These are phyloP conservation scores for Thraustochytrium striatum DNA, from an alignment of 352 stramenopile genomes.

Conservation along the genomic window DNA sequence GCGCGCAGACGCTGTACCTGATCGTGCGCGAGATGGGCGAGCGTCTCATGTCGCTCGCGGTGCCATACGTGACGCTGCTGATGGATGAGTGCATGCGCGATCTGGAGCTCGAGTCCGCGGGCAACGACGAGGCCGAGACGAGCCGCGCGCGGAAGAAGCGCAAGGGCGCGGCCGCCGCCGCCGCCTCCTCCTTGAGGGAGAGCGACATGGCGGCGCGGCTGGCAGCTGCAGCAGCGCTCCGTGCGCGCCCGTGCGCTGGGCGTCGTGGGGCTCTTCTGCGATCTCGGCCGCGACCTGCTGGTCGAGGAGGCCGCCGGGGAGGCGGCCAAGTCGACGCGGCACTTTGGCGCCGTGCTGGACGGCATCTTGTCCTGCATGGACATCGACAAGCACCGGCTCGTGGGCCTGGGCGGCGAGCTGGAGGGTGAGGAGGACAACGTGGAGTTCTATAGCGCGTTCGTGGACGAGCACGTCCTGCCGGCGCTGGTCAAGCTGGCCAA, in stretches of 20 bases:
- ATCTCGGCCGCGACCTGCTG: background rate
- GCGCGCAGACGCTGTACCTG: conserved; percentile 10
- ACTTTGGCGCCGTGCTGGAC: too few relatives aligned
- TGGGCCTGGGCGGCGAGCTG: background rate
- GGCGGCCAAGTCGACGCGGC: background rate
- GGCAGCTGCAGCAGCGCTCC: conserved; percentile 29
- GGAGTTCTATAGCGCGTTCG: conserved; percentile 15
- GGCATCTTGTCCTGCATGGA: background rate
- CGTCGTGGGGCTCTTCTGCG: conserved; percentile 13
- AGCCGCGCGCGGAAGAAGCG: conserved; percentile 16
- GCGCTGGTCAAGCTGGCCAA: conserved; percentile 23
- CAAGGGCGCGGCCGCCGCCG: background rate
- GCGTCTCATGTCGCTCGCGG: background rate
- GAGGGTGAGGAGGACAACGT: background rate
- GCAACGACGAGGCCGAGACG: background rate
- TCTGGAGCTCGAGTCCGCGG: background rate
- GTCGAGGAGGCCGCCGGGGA: background rate
- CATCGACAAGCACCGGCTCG: background rate
- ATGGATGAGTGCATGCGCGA: background rate
- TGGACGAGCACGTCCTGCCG: background rate
- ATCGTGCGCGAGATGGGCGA: background rate
- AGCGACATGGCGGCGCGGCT: background rate
- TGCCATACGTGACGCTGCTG: conserved; percentile 10
- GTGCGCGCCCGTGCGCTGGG: conserved; percentile 12
- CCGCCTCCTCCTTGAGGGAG: too few relatives aligned